phyloP scores from a whole-genome alignment of 352 stramenopile genomes.

The Phytophthora macrochlamydospora region DNA sequence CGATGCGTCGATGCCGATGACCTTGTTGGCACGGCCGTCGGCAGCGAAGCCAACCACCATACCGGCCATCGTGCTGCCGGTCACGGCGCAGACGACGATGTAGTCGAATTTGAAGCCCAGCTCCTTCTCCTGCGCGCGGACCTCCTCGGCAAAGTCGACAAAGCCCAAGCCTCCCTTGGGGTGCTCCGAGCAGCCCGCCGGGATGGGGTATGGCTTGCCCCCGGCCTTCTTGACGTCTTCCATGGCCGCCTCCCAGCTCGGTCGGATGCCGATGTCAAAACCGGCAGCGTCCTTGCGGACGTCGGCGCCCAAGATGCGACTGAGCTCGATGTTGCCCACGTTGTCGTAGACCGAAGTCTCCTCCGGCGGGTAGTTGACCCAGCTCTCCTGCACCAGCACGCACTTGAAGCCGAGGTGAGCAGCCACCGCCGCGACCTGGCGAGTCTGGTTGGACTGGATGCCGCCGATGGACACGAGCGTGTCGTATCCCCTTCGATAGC shows the following conservation, averaged over 20 bases:
- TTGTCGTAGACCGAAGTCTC: constrained; percentile 37
- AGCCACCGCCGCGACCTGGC: constrained; percentile 37
- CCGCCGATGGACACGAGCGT: constrained; percentile 43
- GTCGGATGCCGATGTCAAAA: constrained; percentile 44
- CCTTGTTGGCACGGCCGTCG: constrained; percentile 39
- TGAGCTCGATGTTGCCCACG: constrained; percentile 42
- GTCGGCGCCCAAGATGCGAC: constrained; percentile 37
- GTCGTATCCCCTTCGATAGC: constrained; percentile 42
- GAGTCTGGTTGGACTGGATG: constrained; percentile 46
- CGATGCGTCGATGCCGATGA: constrained; percentile 45
- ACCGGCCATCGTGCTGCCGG: constrained; percentile 43
- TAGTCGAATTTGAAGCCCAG: constrained; percentile 45
- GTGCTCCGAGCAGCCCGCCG: constrained; percentile 40
- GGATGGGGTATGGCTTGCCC: constrained; percentile 42
- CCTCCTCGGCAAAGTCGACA: constrained; percentile 40
- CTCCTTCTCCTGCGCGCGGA: constrained; percentile 40
- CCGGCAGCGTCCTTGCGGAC: constrained; percentile 30
- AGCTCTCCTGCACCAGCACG: constrained; percentile 43
- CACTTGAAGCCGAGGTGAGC: constrained; percentile 43
- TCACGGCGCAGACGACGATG: constrained; percentile 40
- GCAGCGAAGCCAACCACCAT: constrained; percentile 44
- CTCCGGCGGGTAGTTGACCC: constrained; percentile 39
- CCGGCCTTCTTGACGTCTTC: constrained; percentile 40
- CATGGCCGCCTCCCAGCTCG: constrained; percentile 39
- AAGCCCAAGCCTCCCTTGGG: constrained; percentile 40